phyloP scores from a whole-genome alignment of 352 stramenopile species.

The Globisporangium mamillatum region DNA sequence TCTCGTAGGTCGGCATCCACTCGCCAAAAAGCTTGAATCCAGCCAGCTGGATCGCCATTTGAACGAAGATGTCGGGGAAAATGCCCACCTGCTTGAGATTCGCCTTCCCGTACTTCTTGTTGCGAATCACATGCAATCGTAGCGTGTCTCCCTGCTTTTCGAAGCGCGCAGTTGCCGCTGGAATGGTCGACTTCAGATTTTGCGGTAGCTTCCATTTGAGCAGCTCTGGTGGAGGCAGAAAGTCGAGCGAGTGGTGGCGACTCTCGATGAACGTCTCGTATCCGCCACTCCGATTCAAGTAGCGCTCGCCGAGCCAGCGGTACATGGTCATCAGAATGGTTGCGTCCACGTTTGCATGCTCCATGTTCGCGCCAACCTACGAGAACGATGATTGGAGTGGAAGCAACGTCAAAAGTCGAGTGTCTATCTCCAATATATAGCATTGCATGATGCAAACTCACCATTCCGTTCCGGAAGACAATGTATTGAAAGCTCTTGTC shows the following conservation, averaged over 20 bases:
- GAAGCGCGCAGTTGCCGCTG: conserved; percentile 56
- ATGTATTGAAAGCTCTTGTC: conserved; percentile 96
- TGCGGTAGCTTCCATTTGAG: conserved; percentile 52
- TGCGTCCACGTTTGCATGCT: conserved; percentile 95
- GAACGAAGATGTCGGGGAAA: conserved; percentile 93
- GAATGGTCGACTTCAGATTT: conserved; percentile 36
- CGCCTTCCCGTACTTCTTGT: conserved; percentile 78
- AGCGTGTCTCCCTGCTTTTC: conserved; percentile 64
- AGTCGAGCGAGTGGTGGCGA: conserved; percentile 44
- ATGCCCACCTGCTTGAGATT: conserved; percentile 76
- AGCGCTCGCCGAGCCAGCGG: conserved; percentile 55
- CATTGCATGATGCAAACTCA: conserved; percentile 2
- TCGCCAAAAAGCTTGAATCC: conserved; percentile 87
- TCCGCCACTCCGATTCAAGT: conserved; percentile 58
- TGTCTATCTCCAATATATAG: neutral
- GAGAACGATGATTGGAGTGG: neutral
- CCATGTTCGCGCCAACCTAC: conserved; percentile 86
- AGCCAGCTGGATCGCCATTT: conserved; percentile 93
- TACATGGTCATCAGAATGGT: conserved; percentile 80
- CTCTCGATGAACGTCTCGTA: conserved; percentile 67
- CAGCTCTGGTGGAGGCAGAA: conserved; percentile 56
- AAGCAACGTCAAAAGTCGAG: neutral
- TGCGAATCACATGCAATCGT: conserved; percentile 77
- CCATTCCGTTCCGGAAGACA: conserved; percentile 91
- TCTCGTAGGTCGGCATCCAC: conserved; percentile 93